These are phyloP conservation scores for Clarkia xantiana DNA, from an alignment of 345 rosid genomes.

Conservation along the genomic window DNA sequence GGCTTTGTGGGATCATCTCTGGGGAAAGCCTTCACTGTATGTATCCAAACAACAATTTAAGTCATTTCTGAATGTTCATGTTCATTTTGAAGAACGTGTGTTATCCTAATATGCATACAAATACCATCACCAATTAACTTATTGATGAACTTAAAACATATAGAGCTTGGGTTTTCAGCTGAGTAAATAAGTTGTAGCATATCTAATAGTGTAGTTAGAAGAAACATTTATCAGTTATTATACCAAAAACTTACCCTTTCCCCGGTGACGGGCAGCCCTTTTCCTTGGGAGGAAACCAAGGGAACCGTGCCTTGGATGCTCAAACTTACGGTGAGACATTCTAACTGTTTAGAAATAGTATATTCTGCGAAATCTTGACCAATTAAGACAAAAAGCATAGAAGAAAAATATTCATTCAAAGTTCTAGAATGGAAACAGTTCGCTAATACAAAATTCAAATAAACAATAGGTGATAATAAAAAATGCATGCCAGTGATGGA, in stretches of 20 bases:
- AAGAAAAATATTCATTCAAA: too few relatives aligned
- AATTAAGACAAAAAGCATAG: background rate
- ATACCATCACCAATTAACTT: background rate
- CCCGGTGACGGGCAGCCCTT: conserved; percentile 63
- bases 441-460: too few relatives aligned
- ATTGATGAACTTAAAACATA: too few relatives aligned
- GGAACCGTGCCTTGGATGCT: conserved; percentile 88
- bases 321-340: conserved; percentile 95
- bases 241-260: conserved; percentile 41
- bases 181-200: too few relatives aligned
- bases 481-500: too few relatives aligned
- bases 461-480: too few relatives aligned
- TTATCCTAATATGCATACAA: background rate
- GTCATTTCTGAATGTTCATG: background rate
- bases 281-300: conserved; percentile 88
- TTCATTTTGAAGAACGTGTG: too few relatives aligned
- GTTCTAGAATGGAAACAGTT: too few relatives aligned
- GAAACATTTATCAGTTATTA: too few relatives aligned
- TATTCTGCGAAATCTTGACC: conserved; percentile 1
- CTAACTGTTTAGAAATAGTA: conserved; percentile 8
- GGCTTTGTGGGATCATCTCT: conserved; percentile 67
- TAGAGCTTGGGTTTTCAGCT: too few relatives aligned
- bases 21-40: conserved; percentile 85
- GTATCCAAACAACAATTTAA: background rate
- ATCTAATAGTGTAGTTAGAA: too few relatives aligned